Percentiles rank a stretch among this genome's conserved stretches.
Conservation (phyloP, 257 asterid genomes). For the Galeopsis tetrahit region DNA sequence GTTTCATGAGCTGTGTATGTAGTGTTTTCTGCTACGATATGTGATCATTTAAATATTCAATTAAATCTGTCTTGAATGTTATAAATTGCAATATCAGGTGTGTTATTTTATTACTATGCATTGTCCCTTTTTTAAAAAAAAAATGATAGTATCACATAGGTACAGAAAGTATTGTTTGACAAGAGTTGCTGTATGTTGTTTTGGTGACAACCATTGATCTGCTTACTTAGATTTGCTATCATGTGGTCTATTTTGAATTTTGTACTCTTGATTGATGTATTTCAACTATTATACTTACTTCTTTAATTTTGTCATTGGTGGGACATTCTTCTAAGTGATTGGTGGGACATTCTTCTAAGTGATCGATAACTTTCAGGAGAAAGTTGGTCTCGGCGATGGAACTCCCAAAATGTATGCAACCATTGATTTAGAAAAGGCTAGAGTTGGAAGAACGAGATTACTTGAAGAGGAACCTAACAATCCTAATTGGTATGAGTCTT, state of each 20-base stretch:
- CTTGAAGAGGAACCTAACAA: conserved; percentile 72
- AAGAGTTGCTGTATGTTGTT: too few relatives aligned
- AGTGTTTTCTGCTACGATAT: too few relatives aligned
- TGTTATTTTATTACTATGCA: not conserved
- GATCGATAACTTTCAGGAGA: conserved; percentile 67
- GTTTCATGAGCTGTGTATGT: too few relatives aligned
- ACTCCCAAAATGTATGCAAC: conserved; percentile 77
- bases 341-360: too few relatives aligned
- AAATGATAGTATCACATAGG: not conserved
- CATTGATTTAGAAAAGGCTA: conserved; percentile 81
- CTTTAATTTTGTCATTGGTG: conserved; percentile 21
- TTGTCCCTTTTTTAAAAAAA: not conserved
- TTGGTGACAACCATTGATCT: not conserved
- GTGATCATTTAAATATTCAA: not conserved
- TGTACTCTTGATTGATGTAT: conserved; percentile 21
- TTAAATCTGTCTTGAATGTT: not conserved
- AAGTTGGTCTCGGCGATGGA: conserved; percentile 83
- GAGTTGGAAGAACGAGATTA: conserved; percentile 80
- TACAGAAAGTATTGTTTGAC: not conserved
- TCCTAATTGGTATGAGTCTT: conserved; percentile 87
- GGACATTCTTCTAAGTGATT: conserved; percentile 37
- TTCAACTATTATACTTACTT: conserved; percentile 1
- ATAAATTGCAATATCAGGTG: not conserved
- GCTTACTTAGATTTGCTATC: not conserved
- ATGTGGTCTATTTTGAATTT: not conserved